Evolutionary conservation across 129 eudicot species (phyloP).

Genomic region (Apium graveolens): DNA sequence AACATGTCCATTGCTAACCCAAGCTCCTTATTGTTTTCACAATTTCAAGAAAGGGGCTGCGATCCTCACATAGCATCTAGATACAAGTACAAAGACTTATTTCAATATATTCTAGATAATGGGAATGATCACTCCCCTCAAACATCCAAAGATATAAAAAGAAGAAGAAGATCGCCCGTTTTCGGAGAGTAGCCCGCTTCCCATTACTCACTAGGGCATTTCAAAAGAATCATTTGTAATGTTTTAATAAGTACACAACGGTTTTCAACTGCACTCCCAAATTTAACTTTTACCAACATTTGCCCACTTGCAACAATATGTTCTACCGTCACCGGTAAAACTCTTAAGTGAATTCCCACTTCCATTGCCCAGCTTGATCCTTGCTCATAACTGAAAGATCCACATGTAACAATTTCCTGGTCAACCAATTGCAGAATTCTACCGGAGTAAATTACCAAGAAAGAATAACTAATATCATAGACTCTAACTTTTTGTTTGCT

Average conservation of each 20-base stretch:
- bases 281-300: conserved; percentile 68
- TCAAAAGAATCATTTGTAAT: neutral
- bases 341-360: conserved; percentile 57
- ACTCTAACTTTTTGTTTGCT: neutral
- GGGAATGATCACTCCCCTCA: neutral
- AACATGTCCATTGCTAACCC: conserved; percentile 83
- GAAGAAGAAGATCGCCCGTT: neutral
- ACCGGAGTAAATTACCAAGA: conserved; percentile 4
- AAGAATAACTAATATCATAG: neutral
- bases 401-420: conserved; percentile 39
- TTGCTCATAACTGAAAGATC: conserved; percentile 42
- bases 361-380: conserved; percentile 98
- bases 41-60: conserved; percentile 55
- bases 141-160: neutral
- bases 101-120: neutral
- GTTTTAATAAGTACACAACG: conserved; percentile 1
- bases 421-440: conserved; percentile 37
- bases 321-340: conserved; percentile 80
- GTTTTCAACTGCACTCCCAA: too few species aligned
- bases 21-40: conserved; percentile 66
- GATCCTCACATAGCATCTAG: conserved; percentile 73
- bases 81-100: neutral
- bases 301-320: conserved; percentile 65
- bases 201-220: too few species aligned
- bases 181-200: too few species aligned